Evolutionary conservation across 352 stramenopile genomes (phyloP), one percentile per base, ranked within the genome.

Genomic region (Pythium rishiriense): DNA sequence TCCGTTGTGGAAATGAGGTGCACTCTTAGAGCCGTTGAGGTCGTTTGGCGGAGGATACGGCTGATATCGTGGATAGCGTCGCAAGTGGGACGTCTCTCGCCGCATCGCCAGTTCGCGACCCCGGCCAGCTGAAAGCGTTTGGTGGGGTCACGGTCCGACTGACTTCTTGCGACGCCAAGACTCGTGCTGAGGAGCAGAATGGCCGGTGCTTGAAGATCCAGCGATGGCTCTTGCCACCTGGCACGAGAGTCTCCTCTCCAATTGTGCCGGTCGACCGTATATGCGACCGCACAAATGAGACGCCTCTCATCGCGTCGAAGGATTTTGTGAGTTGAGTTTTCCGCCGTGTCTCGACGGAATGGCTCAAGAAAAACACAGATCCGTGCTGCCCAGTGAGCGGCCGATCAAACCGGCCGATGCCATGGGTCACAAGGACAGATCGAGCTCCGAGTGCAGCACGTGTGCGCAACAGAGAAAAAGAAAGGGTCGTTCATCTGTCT

Each of bases 11-110:
- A 41, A 41, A 9, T 41, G 35, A 41, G 11, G 9, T 41, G 5
- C 35, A 17, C 35, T 41, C 35, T 41, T 8, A 17, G 9, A 11
- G 31, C 11, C 6, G 31, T 83, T 72, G 19, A n/a, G n/a, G 79
- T 64, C 31, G 35, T 41, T 41, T n/a, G n/a, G n/a, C n/a, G n/a
- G n/a, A n/a, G n/a, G 35, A 41, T 7, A 14, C 11, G 14, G 5
- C 35, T 35, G 31, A 35, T 35, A 35, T 35, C 31, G 5, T 35
- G 5, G 31, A 11, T 10, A 10, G 31, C 31, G 5, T 10, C 10
- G 5, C 5, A 35, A 35, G 31, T 11, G 31, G 31, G 10, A 10
- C 31, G 31, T 10, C 31, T 11, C 31, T 35, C 31, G 31, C 5
- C 31, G 31, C 31, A 35, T 35, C 31, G 31, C 31, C 31, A 35